These are phyloP conservation scores for Aspergillus quadricinctus DNA, from an alignment of 2,329 filamentous ascomycete species.

Conservation along the genomic window DNA sequence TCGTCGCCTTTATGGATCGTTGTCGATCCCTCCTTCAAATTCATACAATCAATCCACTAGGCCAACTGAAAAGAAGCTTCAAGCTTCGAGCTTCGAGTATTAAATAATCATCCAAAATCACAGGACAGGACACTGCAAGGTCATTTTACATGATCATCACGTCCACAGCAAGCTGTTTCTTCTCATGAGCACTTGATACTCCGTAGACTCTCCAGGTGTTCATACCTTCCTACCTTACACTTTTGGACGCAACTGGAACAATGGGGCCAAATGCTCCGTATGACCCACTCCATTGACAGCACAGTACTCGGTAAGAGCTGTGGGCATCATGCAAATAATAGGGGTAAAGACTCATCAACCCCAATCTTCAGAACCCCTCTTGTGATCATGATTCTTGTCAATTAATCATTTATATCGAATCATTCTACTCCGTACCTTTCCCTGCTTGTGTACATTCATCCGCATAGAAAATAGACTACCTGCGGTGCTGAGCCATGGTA, in stretches of 20 bases:
- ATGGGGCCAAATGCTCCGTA: background rate
- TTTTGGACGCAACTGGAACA: background rate
- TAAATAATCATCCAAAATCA: background rate
- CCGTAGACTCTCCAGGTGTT: background rate
- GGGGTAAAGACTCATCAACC: background rate
- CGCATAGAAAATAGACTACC: background rate
- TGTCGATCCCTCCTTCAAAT: slow-evolving; percentile 10
- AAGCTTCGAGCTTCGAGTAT: no score
- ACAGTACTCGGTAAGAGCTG: background rate
- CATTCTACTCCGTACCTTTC: background rate
- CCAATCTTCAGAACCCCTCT: background rate
- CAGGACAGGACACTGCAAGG: background rate
- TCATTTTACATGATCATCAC: background rate
- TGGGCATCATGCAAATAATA: background rate
- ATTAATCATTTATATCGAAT: background rate
- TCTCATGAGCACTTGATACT: background rate
- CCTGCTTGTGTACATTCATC: background rate
- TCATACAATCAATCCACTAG: background rate
- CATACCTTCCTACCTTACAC: background rate
- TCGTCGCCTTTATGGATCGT: slow-evolving; percentile 2
- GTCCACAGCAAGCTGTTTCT: background rate
- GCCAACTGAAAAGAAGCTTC: background rate
- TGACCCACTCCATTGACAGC: background rate
- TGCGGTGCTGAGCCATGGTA: background rate
- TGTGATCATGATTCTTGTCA: background rate